A percentile compares a stretch with the other conserved stretches of the same genome.
These are phyloP conservation scores for Priceomyces melissophilus DNA, from an alignment of 805 yeast species.

Conservation along the genomic window DNA sequence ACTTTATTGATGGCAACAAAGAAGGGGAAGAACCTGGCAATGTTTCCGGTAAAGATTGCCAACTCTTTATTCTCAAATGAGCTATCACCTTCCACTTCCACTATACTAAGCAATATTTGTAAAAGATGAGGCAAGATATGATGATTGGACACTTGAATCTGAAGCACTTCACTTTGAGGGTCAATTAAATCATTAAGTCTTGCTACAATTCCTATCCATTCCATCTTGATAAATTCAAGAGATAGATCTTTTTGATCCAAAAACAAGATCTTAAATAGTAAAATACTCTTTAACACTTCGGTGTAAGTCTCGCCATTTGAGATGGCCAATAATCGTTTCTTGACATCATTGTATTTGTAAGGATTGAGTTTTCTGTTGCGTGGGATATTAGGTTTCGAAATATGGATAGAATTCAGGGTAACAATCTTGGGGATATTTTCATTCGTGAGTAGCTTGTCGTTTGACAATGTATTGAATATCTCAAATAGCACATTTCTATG, in stretches of 20 bases:
- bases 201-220: conserved; percentile 15
- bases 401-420: conserved; percentile 1
- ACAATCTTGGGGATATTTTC: conserved; percentile 5
- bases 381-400: not conserved
- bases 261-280: conserved; percentile 21
- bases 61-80: conserved; percentile 11
- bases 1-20: conserved; percentile 26
- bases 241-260: conserved; percentile 17
- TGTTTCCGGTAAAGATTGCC: conserved; percentile 17
- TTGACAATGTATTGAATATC: conserved; percentile 8
- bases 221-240: conserved; percentile 12
- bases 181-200: conserved; percentile 11
- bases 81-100: conserved; percentile 17
- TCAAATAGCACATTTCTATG: conserved; percentile 8
- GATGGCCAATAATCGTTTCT: not conserved
- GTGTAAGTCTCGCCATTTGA: conserved; percentile 6
- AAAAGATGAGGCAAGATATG: conserved; percentile 30
- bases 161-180: conserved; percentile 8
- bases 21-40: conserved; percentile 23
- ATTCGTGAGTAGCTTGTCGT: conserved; percentile 9
- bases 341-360: conserved; percentile 3
- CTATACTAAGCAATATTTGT: conserved; percentile 25
- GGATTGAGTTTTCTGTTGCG: conserved; percentile 2
- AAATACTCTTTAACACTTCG: conserved; percentile 8
- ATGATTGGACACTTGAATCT: conserved; percentile 26